These are phyloP conservation scores for Dichotomopilus funicola DNA, from an alignment of 2,329 filamentous ascomycete species.

Conservation along the genomic window DNA sequence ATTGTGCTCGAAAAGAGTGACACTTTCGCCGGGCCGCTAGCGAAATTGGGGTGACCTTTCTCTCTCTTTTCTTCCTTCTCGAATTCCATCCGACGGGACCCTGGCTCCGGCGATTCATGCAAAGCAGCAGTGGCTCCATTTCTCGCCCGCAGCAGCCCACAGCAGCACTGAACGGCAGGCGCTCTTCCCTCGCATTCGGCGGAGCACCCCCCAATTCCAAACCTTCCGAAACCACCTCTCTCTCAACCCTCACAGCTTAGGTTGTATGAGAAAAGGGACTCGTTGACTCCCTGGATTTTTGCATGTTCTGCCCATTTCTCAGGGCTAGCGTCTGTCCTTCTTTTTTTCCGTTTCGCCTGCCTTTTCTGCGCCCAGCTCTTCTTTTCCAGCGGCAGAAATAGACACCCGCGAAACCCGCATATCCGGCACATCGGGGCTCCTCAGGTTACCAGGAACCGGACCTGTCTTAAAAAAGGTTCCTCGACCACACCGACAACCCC, in stretches of 20 bases:
- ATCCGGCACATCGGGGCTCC: not conserved
- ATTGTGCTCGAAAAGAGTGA: slow-evolving; percentile 26
- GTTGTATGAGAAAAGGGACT: slow-evolving; percentile 7
- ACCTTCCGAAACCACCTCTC: slow-evolving; percentile 8
- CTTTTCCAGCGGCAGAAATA: not conserved
- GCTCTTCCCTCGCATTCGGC: slow-evolving; percentile 14
- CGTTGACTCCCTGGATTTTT: slow-evolving; percentile 5
- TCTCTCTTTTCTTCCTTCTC: slow-evolving; percentile 25
- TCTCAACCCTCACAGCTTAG: slow-evolving; percentile 6
- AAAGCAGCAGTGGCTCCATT: slow-evolving; percentile 22
- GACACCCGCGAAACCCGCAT: not conserved
- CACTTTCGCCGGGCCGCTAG: slow-evolving; percentile 31
- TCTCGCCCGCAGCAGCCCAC: not conserved
- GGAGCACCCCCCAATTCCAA: not conserved
- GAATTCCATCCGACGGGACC: slow-evolving; percentile 19
- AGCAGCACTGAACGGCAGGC: slow-evolving; percentile 11
- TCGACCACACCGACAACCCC: not conserved
- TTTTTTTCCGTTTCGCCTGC: not conserved
- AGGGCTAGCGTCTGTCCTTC: not conserved
- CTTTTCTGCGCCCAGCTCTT: not conserved
- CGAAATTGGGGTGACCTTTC: slow-evolving; percentile 35
- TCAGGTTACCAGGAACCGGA: no score
- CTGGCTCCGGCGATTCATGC: slow-evolving; percentile 32
- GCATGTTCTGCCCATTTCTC: slow-evolving; percentile 4
- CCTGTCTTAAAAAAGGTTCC: no score